phyloP scores from a whole-genome alignment of 1,284 basidiomycete genomes.

The Trichosporon faecale region DNA sequence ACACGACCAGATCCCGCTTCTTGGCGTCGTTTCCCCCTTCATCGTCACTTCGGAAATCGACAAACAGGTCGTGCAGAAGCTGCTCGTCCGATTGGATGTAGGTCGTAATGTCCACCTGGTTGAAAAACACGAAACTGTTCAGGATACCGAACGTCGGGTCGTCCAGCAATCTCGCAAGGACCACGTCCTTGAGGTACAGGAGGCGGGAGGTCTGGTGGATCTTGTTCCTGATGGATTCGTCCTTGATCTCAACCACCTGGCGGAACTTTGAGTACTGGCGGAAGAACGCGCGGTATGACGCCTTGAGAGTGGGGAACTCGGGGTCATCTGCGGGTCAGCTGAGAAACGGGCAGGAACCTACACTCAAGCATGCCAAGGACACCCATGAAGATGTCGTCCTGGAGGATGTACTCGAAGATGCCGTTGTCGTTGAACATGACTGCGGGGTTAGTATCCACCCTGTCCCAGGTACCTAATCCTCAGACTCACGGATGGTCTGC shows the following conservation, averaged over 20 bases:
- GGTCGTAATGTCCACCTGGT: slow-evolving; percentile 95
- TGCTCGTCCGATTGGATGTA: slow-evolving; percentile 75
- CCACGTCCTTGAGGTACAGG: slow-evolving; percentile 96
- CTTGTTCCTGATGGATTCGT: slow-evolving; percentile 71
- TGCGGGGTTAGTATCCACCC: slow-evolving; percentile 46
- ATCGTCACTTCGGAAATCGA: slow-evolving; percentile 66
- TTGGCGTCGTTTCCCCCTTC: slow-evolving; percentile 22
- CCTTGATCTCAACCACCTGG: slow-evolving; percentile 76
- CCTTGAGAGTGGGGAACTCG: slow-evolving; percentile 91
- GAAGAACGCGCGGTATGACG: slow-evolving; percentile 92
- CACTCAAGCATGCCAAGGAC: slow-evolving; percentile 97
- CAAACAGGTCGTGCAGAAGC: slow-evolving; percentile 75
- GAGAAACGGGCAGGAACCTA: slow-evolving; percentile 53
- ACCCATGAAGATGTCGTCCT: slow-evolving; percentile 87
- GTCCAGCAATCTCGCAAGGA: slow-evolving; percentile 88
- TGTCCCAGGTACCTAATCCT: neutral
- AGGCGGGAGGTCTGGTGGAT: slow-evolving; percentile 95
- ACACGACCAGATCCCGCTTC: slow-evolving; percentile 66
- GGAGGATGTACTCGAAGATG: slow-evolving; percentile 91
- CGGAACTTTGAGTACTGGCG: slow-evolving; percentile 75
- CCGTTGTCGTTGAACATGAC: slow-evolving; percentile 93
- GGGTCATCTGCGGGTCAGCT: slow-evolving; percentile 72
- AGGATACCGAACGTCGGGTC: slow-evolving; percentile 96
- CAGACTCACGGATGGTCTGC: slow-evolving; percentile 85
- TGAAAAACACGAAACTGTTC: slow-evolving; percentile 96